Base-by-base conservation (phyloP, 2,329 filamentous ascomycete species). In the Verticillium alfalfae region DNA sequence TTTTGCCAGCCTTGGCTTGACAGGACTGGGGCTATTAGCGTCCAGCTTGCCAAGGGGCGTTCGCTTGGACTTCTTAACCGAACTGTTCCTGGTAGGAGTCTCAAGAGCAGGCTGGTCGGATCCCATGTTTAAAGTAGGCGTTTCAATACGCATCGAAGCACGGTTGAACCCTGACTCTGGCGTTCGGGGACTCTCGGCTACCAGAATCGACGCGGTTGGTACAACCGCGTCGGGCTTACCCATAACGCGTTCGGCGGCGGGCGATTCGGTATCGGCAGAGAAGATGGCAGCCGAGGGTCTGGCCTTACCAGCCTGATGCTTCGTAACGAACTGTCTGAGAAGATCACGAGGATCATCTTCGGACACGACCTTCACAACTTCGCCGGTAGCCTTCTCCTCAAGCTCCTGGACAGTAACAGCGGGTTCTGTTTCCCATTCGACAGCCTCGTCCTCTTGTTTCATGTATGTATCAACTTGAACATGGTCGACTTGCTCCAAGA, bases 11-110 rank as follows among this genome's bases (percentile, higher is more conserved):
- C 45, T 34, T 22, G 55, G 41, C 68, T 76, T 78, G 26, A 64
- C 64, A 8, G 73, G 75, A 64, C 73, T 76, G 9, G 75, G 74
- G 62, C 74, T 76, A 69, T 78, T 78, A 34, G 67, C 61, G 57
- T 75, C 74, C 67, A 70, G 76, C 16, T 67, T 65, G 34, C 70
- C 70, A 15, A 78, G 69, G 15, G 75, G 74, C n/a, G 58, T 55
- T 15, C 75, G 74, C 16, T 31, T 38, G 58, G 41, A 45, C 26
- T 36, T 36, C 9, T 37, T 31, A 13, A 45, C 38, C 62, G 60
- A 9, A 73, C 70, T 7, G 58, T 54, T 18, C 57, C 64, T 63
- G 34, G 58, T 12, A 34, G 64, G 63, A 8, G 61, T 61, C 38
- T 64, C 61, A 12, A 64, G 38, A 52, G 18, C 45, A 8, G 54